These are phyloP conservation scores for Tieghemiomyces parasiticus DNA, from an alignment of 192 early-diverging fungal species.

Conservation along the genomic window DNA sequence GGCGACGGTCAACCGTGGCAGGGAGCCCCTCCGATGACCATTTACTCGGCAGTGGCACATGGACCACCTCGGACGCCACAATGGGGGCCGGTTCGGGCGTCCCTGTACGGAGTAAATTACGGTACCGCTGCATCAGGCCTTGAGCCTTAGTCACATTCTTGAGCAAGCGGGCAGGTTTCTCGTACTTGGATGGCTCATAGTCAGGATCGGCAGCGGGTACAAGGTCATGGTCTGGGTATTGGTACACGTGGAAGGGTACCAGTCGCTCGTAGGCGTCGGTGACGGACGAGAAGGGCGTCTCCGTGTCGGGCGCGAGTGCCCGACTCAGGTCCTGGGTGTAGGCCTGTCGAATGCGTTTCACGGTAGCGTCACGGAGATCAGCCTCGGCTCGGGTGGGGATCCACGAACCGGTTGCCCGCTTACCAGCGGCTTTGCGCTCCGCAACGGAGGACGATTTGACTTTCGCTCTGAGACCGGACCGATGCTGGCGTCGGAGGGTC, in stretches of 20 bases:
- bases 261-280: slow-evolving; percentile 46
- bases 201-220: background rate
- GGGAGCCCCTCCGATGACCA: no score
- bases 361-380: background rate
- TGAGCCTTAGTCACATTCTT: no score
- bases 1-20: no score
- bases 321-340: slow-evolving; percentile 5
- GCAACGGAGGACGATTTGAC: background rate
- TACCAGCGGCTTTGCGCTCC: background rate
- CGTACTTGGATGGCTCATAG: no score
- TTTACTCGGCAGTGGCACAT: no score
- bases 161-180: no score
- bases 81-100: no score
- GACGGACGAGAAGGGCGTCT: slow-evolving; percentile 42
- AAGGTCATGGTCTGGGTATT: slow-evolving; percentile 31
- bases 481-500: no score
- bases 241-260: slow-evolving; percentile 60
- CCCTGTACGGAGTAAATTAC: no score
- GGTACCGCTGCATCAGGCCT: no score
- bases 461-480: background rate
- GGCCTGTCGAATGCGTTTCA: background rate
- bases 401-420: background rate
- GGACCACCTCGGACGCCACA: no score
- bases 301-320: slow-evolving; percentile 28
- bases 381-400: background rate